Base-by-base conservation (phyloP, 306 rosid species). In the Alnus rubra region DNA sequence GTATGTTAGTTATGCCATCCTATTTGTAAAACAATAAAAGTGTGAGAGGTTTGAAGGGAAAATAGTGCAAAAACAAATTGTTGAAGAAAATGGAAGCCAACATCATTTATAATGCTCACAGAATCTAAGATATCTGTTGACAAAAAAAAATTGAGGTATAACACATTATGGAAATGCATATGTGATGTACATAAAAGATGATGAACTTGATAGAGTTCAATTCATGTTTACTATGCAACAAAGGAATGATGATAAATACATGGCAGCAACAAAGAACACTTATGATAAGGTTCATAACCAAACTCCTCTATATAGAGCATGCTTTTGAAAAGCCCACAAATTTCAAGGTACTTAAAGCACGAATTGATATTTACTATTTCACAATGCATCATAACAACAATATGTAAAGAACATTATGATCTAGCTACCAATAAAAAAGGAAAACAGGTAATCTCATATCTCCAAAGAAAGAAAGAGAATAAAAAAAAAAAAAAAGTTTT, bases 21-120 rank as follows among this genome's bases (percentile, higher is more conserved):
- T 23, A 23, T 23, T 23, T 23, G 28, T 23, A 23, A 23, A 23
- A 23, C 28, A 23, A 23, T 23, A 23, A 23, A 23, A 23, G 28
- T 23, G 28, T 23, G 28, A 23, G 28, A 23, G 28, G 28, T 23
- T 23, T 23, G 28, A 9, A 9, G 11, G 52, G 31, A 28, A 44
- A 74, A 15, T 28, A 53, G 28, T 39, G 74, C 50, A 70, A 37
- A 69, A 60, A 52, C 9, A 63, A 30, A 51, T 37, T 76, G 71
- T 33, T 52, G 42, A 37, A 62, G 39, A 62, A 2, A 4, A 31
- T 62, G 28, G 42, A 62, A 62, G 44, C 9, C 44, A 13, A 11
- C 18, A 15, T 52, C 0, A 52, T 4, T 52, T 52, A 52, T 52
- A 4, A 12, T 52, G 56, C 56, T 15, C 16, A 15, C 56, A 52